Percentiles rank a stretch among this genome's conserved stretches.
Conservation (phyloP, 2,329 filamentous ascomycete genomes). For the Monosporascus sp. region DNA sequence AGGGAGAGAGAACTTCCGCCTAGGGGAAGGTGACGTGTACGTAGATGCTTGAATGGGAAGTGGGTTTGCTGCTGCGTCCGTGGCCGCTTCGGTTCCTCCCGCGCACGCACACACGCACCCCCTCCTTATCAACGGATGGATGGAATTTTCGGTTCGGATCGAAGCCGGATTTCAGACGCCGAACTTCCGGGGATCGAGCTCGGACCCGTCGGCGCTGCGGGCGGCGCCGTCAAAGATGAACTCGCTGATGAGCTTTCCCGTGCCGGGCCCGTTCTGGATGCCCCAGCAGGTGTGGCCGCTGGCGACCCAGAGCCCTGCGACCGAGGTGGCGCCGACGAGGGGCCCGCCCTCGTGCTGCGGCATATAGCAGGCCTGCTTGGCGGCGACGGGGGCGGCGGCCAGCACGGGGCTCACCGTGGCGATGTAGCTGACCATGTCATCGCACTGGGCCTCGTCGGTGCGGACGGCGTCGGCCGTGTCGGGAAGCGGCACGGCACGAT, state of each 20-base stretch:
- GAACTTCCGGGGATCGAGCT: conserved; percentile 62
- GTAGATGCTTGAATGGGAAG: too few species aligned
- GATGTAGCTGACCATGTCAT: conserved; percentile 81
- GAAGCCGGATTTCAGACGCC: conserved; percentile 35
- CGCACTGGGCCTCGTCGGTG: conserved; percentile 69
- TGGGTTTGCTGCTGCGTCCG: too few species aligned
- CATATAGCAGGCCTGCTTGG: conserved; percentile 87
- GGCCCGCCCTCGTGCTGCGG: conserved; percentile 70
- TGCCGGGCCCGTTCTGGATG: conserved; percentile 90
- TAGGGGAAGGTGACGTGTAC: too few species aligned
- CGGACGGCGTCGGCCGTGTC: conserved; percentile 68
- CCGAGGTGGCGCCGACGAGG: conserved; percentile 68
- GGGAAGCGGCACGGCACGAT: conserved; percentile 69
- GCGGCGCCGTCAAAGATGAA: conserved; percentile 68
- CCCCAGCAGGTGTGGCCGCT: conserved; percentile 97
- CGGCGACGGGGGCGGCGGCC: conserved; percentile 61
- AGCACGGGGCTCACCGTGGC: conserved; percentile 60
- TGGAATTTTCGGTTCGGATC: too few species aligned
- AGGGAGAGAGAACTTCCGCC: too few species aligned
- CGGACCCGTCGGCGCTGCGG: conserved; percentile 60
- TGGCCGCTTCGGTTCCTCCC: too few species aligned
- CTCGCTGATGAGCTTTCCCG: conserved; percentile 75
- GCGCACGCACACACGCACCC: too few species aligned
- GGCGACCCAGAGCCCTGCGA: conserved; percentile 72
- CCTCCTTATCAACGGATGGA: too few species aligned